Percentiles rank a stretch among this genome's conserved stretches.
Evolutionary conservation across 108 stramenopile species (phyloP).

Genomic region (Nitzschia inconspicua): DNA sequence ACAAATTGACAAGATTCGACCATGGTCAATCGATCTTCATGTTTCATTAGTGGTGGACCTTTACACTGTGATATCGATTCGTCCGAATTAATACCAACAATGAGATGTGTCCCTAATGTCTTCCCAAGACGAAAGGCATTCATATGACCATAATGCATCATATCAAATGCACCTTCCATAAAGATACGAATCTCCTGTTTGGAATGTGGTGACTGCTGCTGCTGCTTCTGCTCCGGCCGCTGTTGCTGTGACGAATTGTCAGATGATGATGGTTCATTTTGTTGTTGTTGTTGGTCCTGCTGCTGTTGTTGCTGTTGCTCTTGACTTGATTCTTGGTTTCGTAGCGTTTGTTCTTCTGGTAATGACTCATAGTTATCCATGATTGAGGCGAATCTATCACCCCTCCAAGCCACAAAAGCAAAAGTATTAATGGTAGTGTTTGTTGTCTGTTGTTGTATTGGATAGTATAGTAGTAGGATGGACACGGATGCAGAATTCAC

Average conservation of each 20-base stretch:
- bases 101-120: conserved; percentile 91
- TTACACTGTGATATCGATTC: conserved; percentile 92
- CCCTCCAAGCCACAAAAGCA: no score
- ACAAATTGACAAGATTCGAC: conserved; percentile 98
- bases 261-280: neutral
- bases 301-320: conserved; percentile 50
- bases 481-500: no score
- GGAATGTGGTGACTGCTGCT: no score
- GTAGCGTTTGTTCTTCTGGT: no score
- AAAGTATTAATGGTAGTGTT: no score
- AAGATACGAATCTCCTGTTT: conserved; percentile 83
- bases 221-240: no score
- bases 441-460: no score
- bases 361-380: neutral
- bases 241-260: no score
- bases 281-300: conserved; percentile 57
- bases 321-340: no score
- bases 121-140: conserved; percentile 98
- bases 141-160: conserved; percentile 99
- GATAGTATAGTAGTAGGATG: no score
- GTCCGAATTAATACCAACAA: conserved; percentile 98
- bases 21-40: conserved; percentile 90
- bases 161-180: conserved; percentile 98
- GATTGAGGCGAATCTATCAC: no score
- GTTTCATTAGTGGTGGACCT: conserved; percentile 94